These are phyloP conservation scores for Dendrobium catenatum DNA, from an alignment of 106 monocot genomes.

Conservation along the genomic window DNA sequence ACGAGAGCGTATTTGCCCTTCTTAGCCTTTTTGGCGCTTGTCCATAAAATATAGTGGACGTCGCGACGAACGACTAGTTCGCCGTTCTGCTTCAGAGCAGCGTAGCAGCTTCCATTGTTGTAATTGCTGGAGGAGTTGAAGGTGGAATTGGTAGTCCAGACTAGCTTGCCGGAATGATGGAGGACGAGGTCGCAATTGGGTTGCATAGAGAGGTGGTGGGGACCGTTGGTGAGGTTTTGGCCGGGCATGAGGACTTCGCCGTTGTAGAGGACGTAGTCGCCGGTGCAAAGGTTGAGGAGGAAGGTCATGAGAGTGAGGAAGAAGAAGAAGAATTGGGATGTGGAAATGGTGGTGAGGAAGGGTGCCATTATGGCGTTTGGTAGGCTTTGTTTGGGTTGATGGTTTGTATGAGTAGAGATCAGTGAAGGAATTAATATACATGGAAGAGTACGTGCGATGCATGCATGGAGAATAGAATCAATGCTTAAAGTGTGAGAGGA, in stretches of 20 bases:
- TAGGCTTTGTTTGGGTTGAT: not conserved
- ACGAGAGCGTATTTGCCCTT: conserved; percentile 31
- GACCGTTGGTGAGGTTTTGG: conserved; percentile 27
- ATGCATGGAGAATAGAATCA: too few species aligned
- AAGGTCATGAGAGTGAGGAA: not conserved
- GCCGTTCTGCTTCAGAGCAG: conserved; percentile 17
- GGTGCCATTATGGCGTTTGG: not conserved
- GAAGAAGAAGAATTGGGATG: not conserved
- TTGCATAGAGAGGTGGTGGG: conserved; percentile 24
- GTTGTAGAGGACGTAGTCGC: conserved; percentile 29
- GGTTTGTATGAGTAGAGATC: not conserved
- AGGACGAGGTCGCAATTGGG: conserved; percentile 32
- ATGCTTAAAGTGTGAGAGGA: too few species aligned
- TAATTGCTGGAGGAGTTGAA: too few species aligned
- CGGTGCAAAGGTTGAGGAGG: not conserved
- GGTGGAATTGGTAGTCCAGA: conserved; percentile 20
- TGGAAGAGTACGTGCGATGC: too few species aligned
- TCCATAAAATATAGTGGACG: conserved; percentile 31
- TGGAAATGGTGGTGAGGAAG: not conserved
- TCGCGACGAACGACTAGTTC: conserved; percentile 25
- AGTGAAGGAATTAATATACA: not conserved
- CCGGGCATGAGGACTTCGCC: conserved; percentile 31
- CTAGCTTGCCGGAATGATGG: not conserved
- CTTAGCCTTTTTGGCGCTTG: conserved; percentile 13
- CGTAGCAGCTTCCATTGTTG: conserved; percentile 13